Evolutionary conservation across 305 asterid genomes (phyloP), one percentile per base, ranked within the genome.

Genomic region (Fraxinus paxiana): DNA sequence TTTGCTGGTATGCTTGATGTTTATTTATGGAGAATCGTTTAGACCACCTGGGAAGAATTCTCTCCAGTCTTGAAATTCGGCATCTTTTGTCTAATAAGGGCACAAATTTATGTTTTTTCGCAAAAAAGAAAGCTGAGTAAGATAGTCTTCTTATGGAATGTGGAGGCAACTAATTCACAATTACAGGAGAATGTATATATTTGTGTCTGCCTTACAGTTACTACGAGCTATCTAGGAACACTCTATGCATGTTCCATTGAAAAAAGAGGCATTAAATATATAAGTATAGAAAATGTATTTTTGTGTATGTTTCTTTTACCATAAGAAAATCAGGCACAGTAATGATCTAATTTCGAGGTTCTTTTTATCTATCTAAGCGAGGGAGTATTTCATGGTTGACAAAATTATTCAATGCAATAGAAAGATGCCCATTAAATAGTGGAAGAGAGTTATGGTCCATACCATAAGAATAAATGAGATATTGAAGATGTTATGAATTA

Each of bases 1-100:
- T 86, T 85, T 90, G 73, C 84, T 76, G 92, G 97, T 90, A 92
- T 43, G 91, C 84, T 79, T 81, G 70, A 67, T 77, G 80, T 82
- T 70, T 81, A 31, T 81, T 80, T 77, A 6, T 74, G 75, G 69
- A 84, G 67, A 54, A 75, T 63, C 22, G 73, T 79, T 74, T 80
- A 73, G 75, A 22, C 26, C 76, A 77, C 33, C 75, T 28, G 33
- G 6, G 35, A 56, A 73, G 35, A 76, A 51, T 41, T 77, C 73
- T 71, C 34, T 31, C 26, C 12, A 41, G 74, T 33, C 72, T 81
- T 35, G 79, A 46, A 46, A 75, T 61, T 65, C n/a, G 17, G 24
- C 24, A n/a, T 31, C 70, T 65, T 81, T 43, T 22, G 26, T 46
- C 69, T 43, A 31, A 3, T 18, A 22, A 81, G 22, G 34, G 46